These are phyloP conservation scores for Cucurbita moschata DNA, from an alignment of 306 rosid species.

Conservation along the genomic window DNA sequence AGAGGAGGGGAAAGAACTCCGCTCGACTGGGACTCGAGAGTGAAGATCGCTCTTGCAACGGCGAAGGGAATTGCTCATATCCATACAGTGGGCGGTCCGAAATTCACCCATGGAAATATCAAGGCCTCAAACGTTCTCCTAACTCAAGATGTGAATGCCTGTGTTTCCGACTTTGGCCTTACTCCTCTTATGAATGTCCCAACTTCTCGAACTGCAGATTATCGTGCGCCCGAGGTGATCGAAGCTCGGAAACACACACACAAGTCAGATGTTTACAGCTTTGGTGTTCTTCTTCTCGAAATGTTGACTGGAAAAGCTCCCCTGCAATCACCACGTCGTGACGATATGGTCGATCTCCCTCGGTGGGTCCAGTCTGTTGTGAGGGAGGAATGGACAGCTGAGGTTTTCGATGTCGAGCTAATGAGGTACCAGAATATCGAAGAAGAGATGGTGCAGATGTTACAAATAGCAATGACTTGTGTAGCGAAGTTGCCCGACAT, in stretches of 20 bases:
- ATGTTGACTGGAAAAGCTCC: constrained; percentile 95
- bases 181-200: constrained; percentile 74
- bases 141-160: constrained; percentile 55
- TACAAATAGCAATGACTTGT: constrained; percentile 92
- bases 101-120: constrained; percentile 75
- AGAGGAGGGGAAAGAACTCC: constrained; percentile 54
- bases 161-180: constrained; percentile 81
- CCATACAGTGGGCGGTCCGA: constrained; percentile 71
- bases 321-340: constrained; percentile 71
- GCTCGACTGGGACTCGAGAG: constrained; percentile 67
- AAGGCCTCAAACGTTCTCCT: constrained; percentile 84
- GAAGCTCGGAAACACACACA: constrained; percentile 82
- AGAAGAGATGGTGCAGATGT: constrained; percentile 96
- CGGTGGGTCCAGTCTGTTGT: constrained; percentile 97
- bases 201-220: constrained; percentile 74
- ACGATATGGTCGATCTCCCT: constrained; percentile 93
- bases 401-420: constrained; percentile 84
- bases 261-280: constrained; percentile 90
- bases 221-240: constrained; percentile 87
- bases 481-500: constrained; percentile 76
- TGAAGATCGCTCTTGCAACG: constrained; percentile 60
- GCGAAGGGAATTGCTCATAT: constrained; percentile 80
- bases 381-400: constrained; percentile 98
- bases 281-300: constrained; percentile 78
- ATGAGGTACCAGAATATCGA: constrained; percentile 87